A percentile compares a stretch with the other conserved stretches of the same genome.
Evolutionary conservation across 2,329 filamentous ascomycete genomes (phyloP).

Genomic region (Simplicillium aogashimaense): DNA sequence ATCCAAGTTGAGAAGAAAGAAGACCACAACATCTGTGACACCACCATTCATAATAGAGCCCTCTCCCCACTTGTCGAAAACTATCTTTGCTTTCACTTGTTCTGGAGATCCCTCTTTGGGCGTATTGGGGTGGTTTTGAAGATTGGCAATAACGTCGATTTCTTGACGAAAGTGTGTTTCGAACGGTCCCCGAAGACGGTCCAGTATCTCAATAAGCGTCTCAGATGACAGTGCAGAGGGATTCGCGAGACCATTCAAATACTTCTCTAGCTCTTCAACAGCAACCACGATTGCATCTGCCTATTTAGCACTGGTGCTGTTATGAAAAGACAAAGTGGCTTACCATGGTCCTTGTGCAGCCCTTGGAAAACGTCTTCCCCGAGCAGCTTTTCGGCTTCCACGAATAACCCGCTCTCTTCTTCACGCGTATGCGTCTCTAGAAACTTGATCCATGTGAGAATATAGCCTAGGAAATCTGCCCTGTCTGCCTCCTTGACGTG

Average conservation of each 20-base stretch:
- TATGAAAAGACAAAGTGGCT: constrained; percentile 4
- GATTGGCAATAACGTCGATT: constrained; percentile 33
- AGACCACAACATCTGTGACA: constrained; percentile 37
- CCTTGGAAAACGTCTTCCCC: constrained; percentile 32
- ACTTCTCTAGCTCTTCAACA: constrained; percentile 34
- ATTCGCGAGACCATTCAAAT: constrained; percentile 26
- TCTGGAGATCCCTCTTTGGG: constrained; percentile 30
- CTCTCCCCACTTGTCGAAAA: constrained; percentile 47
- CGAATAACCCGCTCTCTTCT: constrained; percentile 40
- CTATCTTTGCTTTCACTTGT: constrained; percentile 26
- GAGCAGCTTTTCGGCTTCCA: constrained; percentile 34
- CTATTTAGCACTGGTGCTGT: constrained; percentile 18
- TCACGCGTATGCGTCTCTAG: constrained; percentile 44
- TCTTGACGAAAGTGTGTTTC: constrained; percentile 37
- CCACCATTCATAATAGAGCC: constrained; percentile 44
- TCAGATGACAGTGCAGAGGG: constrained; percentile 27
- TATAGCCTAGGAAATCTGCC: constrained; percentile 17
- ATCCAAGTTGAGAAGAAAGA: constrained; percentile 20
- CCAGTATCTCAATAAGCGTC: constrained; percentile 32
- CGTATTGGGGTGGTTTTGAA: constrained; percentile 33
- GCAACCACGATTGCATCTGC: constrained; percentile 31
- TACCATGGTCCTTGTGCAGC: constrained; percentile 40
- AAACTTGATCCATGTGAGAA: constrained; percentile 37
- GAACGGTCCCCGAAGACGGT: constrained; percentile 31
- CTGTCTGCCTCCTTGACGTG: constrained; percentile 19